Base-by-base conservation (phyloP, 208 protist species). In the Tritrichomonas musculus region DNA sequence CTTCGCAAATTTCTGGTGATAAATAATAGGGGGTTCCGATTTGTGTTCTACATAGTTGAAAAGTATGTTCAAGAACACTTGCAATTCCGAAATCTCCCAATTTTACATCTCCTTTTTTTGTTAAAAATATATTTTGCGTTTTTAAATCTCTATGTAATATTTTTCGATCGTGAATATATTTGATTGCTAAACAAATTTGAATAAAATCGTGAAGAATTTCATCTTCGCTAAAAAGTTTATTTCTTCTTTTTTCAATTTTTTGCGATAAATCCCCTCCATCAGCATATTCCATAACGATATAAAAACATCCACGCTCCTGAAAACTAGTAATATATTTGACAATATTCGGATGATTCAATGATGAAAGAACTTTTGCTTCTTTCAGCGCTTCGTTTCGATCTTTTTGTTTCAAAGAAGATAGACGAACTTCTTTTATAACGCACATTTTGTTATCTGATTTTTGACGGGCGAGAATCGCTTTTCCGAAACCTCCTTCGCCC, bases 101-200 rank as follows among this genome's bases (percentile, higher is more conserved):
- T 36, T 97, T 96, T 3, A 96, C 94, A 1, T 92, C 64, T 33
- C 88, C 93, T 44, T 92, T 22, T 50, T 94, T 92, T 1, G 94
- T 96, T 27, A 96, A 47, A 73, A 96, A 96, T 50, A 96, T 96
- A 94, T 97, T 97, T 94, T 97, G 96, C 22, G 96, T 96, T 94
- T 98, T 98, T 49, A 98, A 93, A 93, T 98, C 97, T 44, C 97
- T 41, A 88, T 88, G 77, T 50, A 88, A 57, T 44, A 88, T 88
- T 88, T 88, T 88, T 57, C 77, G 9, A 57, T 88, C 77, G n/a
- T 88, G 77, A 88, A 88, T 88, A 88, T 88, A 88, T 88, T 88
- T 88, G 39, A 88, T 88, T 88, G 77, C 77, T 30, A 88, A 30
- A 4, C 47, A 13, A 22, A 88, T n/a, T 88, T 88, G 77, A 55